These are phyloP conservation scores for Phlebopus sp. DNA, from an alignment of 1,284 basidiomycete genomes.

Conservation along the genomic window DNA sequence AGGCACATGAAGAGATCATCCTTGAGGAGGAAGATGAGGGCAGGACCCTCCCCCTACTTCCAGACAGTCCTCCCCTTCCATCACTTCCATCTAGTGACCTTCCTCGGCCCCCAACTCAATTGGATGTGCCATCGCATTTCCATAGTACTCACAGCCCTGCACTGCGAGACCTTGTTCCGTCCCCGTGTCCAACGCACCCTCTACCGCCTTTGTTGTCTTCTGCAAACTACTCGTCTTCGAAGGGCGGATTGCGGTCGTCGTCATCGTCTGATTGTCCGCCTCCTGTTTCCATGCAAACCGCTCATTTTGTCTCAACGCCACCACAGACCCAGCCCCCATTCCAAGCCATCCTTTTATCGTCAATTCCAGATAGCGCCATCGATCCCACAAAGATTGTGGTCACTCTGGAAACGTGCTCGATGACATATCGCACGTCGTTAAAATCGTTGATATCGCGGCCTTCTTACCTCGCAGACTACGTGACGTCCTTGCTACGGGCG, in stretches of 20 bases:
- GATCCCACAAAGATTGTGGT: conserved; percentile 65
- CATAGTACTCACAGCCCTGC: conserved; percentile 19
- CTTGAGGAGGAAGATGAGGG: conserved; percentile 29
- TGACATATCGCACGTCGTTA: conserved; percentile 60
- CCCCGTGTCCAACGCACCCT: conserved; percentile 38
- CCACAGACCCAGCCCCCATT: conserved; percentile 47
- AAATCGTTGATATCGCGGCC: conserved; percentile 63
- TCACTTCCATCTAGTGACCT: conserved; percentile 38
- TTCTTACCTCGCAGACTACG: conserved; percentile 59
- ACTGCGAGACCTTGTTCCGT: conserved; percentile 24
- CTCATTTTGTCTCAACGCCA: conserved; percentile 34
- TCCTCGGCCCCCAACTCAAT: conserved; percentile 3
- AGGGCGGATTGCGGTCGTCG: conserved; percentile 33
- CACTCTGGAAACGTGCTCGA: conserved; percentile 66
- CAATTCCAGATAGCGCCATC: conserved; percentile 43
- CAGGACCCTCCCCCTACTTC: conserved; percentile 29
- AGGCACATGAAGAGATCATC: conserved; percentile 10
- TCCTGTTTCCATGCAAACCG: conserved; percentile 39
- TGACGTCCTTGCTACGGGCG: conserved; percentile 45
- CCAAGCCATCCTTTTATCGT: conserved; percentile 61
- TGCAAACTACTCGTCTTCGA: conserved; percentile 43
- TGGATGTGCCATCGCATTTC: conserved; percentile 22
- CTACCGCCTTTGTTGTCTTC: conserved; percentile 32
- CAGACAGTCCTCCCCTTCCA: conserved; percentile 54
- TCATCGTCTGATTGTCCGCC: conserved; percentile 40